Base-by-base conservation (phyloP, 208 protist species). In the Acanthamoeba lenticulata region DNA sequence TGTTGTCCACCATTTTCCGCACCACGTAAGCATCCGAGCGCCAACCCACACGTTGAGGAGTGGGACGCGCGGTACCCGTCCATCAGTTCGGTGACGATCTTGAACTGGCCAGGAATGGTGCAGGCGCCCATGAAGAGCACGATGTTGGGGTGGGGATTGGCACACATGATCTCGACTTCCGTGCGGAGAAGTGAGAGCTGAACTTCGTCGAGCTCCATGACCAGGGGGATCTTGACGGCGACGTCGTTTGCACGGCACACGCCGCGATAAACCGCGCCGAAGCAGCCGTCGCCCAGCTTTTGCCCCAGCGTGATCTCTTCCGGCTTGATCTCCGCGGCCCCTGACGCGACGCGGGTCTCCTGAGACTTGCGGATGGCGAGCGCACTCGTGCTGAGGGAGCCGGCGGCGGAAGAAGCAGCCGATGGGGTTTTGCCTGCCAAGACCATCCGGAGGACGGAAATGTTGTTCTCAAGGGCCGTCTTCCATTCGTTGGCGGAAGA, bases 41-140 rank as follows among this genome's bases (percentile, higher is more conserved):
- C n/a, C n/a, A n/a, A n/a, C n/a, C n/a, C n/a, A n/a, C n/a, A n/a
- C n/a, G n/a, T n/a, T n/a, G n/a, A n/a, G n/a, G n/a, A n/a, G n/a
- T n/a, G n/a, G n/a, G n/a, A n/a, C n/a, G n/a, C n/a, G n/a, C n/a
- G n/a, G n/a, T n/a, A n/a, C n/a, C 81, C 81, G 38, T 90, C 27
- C 42, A 90, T 52, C 5, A 96, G 49, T 72, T 96, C 95, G n/a
- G 90, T 96, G 13, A 95, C 92, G 45, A 96, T 96, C 83, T 94
- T 91, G 62, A 95, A 93, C 55, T 95, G 69, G 15, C 94, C 93
- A 7, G 92, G 62, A 49, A 94, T 77, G 49, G 95, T 94, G 44
- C 95, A 96, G 1, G 95, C 95, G 38, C 95, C 95, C 90, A 96
- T 94, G 83, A 96, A 95, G 45, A 96, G 94, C 55, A 90, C 88